Evolutionary conservation across 192 early-diverging fungal genomes (phyloP).

Genomic region (Podila horticola): DNA sequence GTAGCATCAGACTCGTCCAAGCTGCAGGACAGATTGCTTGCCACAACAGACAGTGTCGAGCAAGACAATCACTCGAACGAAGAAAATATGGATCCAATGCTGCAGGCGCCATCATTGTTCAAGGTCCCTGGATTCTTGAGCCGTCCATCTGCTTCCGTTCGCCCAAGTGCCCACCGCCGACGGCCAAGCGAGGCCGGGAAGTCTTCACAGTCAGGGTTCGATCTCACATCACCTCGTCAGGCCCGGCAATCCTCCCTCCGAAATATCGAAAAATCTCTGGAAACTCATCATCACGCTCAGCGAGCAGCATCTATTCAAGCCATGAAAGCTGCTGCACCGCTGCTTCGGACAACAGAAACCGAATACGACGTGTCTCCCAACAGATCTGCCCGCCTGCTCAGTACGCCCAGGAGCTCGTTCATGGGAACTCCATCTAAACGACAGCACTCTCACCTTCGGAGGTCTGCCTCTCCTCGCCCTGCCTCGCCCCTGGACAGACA

Average conservation of each 20-base stretch:
- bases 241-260: not conserved
- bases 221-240: not conserved
- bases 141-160: not conserved
- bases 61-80: not conserved
- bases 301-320: not conserved
- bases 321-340: not conserved
- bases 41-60: not conserved
- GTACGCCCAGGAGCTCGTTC: constrained; percentile 15
- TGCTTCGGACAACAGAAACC: constrained; percentile 37
- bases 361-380: constrained; percentile 35
- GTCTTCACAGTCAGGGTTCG: not conserved
- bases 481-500: not conserved
- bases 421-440: constrained; percentile 11
- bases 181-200: constrained; percentile 5
- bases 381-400: constrained; percentile 12
- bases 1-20: not conserved
- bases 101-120: not conserved
- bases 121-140: constrained; percentile 7
- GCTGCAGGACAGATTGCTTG: not conserved
- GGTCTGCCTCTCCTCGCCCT: not conserved
- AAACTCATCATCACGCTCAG: not conserved
- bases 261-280: not conserved
- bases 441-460: not conserved
- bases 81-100: not conserved
- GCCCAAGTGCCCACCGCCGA: constrained; percentile 1